Evolutionary conservation across 2,329 filamentous ascomycete genomes (phyloP).

Genomic region (Myriosclerotinia curreyana): DNA sequence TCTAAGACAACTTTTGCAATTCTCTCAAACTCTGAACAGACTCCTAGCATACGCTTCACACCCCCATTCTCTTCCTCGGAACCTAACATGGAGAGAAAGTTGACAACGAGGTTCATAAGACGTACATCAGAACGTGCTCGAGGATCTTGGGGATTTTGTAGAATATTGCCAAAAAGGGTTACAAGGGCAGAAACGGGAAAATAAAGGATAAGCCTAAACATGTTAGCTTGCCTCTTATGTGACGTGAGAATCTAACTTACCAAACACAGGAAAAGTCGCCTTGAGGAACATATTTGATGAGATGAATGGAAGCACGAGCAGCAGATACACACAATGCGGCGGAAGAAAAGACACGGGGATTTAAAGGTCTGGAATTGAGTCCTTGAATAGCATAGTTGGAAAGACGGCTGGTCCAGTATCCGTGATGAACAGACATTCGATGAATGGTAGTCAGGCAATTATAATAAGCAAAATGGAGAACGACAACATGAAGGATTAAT

Average conservation of each 20-base stretch:
- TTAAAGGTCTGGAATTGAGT: constrained; percentile 83
- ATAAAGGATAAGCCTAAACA: constrained; percentile 77
- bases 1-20: constrained; percentile 90
- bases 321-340: constrained; percentile 90
- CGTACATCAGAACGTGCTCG: constrained; percentile 84
- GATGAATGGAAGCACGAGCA: constrained; percentile 84
- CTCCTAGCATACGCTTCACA: constrained; percentile 87
- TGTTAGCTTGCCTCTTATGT: constrained; percentile 36
- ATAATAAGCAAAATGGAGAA: constrained; percentile 95
- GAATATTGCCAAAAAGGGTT: constrained; percentile 91
- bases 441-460: constrained; percentile 98
- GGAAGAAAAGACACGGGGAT: constrained; percentile 91
- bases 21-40: constrained; percentile 94
- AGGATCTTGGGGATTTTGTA: constrained; percentile 90
- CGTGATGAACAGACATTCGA: constrained; percentile 96
- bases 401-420: constrained; percentile 93
- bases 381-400: constrained; percentile 96
- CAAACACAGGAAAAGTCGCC: constrained; percentile 94
- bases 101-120: constrained; percentile 89
- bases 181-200: constrained; percentile 95
- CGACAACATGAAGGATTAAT: constrained; percentile 89
- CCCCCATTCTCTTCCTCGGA: constrained; percentile 85
- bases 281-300: constrained; percentile 94
- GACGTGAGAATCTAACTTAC: constrained; percentile 51
- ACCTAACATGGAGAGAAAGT: constrained; percentile 85